phyloP scores from a whole-genome alignment of 306 rosid species.

The Elaeagnus macrophylla region DNA sequence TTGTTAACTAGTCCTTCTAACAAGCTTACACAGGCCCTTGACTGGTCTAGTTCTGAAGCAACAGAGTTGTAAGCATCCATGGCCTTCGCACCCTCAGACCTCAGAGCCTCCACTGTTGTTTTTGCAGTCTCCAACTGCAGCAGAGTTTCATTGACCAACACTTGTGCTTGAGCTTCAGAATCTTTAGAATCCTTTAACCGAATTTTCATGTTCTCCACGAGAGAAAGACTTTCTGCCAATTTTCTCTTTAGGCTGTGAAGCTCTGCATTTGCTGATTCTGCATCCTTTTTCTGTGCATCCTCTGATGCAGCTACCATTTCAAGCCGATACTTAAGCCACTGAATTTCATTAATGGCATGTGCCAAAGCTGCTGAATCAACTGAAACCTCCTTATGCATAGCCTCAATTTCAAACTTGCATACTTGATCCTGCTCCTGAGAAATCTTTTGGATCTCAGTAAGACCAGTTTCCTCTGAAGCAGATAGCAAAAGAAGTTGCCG shows the following conservation, averaged over 20 bases:
- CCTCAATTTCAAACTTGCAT: slow-evolving; percentile 45
- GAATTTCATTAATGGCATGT: slow-evolving; percentile 54
- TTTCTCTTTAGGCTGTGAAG: slow-evolving; percentile 49
- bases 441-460: slow-evolving; percentile 42
- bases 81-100: slow-evolving; percentile 42
- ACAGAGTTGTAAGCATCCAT: slow-evolving; percentile 41
- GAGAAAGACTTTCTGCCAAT: slow-evolving; percentile 54
- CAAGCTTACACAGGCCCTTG: slow-evolving; percentile 40
- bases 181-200: slow-evolving; percentile 45
- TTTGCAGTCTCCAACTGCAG: slow-evolving; percentile 66
- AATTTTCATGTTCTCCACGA: slow-evolving; percentile 50
- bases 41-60: slow-evolving; percentile 50
- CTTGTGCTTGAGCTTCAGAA: slow-evolving; percentile 60
- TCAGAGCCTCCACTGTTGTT: slow-evolving; percentile 42
- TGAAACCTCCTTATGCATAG: slow-evolving; percentile 41
- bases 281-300: slow-evolving; percentile 36
- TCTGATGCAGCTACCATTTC: slow-evolving; percentile 44
- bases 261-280: slow-evolving; percentile 43
- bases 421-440: slow-evolving; percentile 39
- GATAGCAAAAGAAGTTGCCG: slow-evolving; percentile 53
- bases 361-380: slow-evolving; percentile 48
- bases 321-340: slow-evolving; percentile 59
- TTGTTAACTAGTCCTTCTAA: slow-evolving; percentile 49
- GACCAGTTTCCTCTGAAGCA: slow-evolving; percentile 40
- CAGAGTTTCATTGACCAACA: slow-evolving; percentile 44